phyloP scores from a whole-genome alignment of 1,284 basidiomycete species.

The Pisolithus thermaeus region DNA sequence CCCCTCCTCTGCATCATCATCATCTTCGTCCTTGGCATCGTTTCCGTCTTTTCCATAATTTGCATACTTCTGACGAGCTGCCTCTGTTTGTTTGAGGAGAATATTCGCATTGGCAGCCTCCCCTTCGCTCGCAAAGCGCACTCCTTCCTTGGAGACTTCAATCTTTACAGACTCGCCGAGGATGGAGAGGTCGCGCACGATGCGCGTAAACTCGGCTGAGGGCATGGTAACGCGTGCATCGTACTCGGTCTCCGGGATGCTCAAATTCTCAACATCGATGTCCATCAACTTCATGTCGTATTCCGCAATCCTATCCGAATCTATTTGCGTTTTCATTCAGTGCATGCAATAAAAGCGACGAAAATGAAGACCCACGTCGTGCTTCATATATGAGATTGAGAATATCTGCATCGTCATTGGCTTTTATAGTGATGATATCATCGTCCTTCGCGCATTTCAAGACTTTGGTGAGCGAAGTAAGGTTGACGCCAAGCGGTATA shows the following conservation, averaged over 20 bases:
- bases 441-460: conserved; percentile 97
- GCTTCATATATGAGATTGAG: conserved; percentile 91
- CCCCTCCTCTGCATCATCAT: conserved; percentile 30
- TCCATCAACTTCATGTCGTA: conserved; percentile 99
- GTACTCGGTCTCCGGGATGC: conserved; percentile 98
- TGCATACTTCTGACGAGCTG: conserved; percentile 38
- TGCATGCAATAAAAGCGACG: no score
- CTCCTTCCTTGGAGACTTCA: conserved; percentile 94
- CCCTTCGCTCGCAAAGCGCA: conserved; percentile 90
- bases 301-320: conserved; percentile 91
- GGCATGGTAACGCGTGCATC: conserved; percentile 91
- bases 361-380: conserved; percentile 55
- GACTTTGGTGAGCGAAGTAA: conserved; percentile 90
- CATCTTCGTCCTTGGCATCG: conserved; percentile 39
- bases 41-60: conserved; percentile 46
- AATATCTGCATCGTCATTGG: conserved; percentile 87
- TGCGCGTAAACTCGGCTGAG: conserved; percentile 83
- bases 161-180: conserved; percentile 95
- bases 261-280: conserved; percentile 93
- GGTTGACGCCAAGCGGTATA: conserved; percentile 90
- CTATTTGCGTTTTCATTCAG: conserved; percentile 36
- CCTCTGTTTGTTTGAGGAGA: conserved; percentile 69
- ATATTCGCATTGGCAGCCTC: conserved; percentile 93
- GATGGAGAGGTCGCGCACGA: conserved; percentile 89
- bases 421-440: conserved; percentile 89